Percentiles rank a stretch among this genome's conserved stretches.
phyloP scores from a whole-genome alignment of 1,284 basidiomycete species.

The Rhizoctonia solani region DNA sequence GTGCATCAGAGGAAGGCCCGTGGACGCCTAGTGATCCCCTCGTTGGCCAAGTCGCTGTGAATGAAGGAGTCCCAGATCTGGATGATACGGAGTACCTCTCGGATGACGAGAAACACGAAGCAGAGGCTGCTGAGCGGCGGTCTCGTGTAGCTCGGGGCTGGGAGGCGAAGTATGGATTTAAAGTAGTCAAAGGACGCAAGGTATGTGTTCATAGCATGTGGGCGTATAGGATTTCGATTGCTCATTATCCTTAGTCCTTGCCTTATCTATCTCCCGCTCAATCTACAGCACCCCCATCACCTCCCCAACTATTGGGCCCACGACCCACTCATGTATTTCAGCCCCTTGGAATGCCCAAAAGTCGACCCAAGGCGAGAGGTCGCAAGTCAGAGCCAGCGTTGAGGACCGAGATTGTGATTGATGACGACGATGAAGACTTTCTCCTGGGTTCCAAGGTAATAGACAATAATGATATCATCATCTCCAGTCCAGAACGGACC shows the following conservation, averaged over 20 bases:
- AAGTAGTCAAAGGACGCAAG: slow-evolving; percentile 30
- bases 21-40: slow-evolving; percentile 4
- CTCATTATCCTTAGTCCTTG: slow-evolving; percentile 1
- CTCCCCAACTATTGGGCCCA: not conserved
- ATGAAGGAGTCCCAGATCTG: slow-evolving; percentile 16
- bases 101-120: slow-evolving; percentile 34
- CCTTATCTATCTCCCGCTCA: slow-evolving; percentile 6
- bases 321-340: slow-evolving; percentile 24
- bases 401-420: slow-evolving; percentile 16
- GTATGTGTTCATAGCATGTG: not conserved
- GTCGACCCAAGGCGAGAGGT: slow-evolving; percentile 24
- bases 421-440: slow-evolving; percentile 31
- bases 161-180: slow-evolving; percentile 28
- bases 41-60: not conserved
- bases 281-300: not conserved
- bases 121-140: slow-evolving; percentile 9
- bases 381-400: slow-evolving; percentile 32
- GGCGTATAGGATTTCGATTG: not conserved
- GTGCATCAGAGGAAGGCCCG: slow-evolving; percentile 10
- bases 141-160: slow-evolving; percentile 28
- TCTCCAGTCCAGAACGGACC: slow-evolving; percentile 26
- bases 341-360: slow-evolving; percentile 34
- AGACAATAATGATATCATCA: not conserved
- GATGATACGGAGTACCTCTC: slow-evolving; percentile 31
- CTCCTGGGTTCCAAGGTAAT: not conserved